Conservation (phyloP, 176 grass and related monocot species). For the Miscanthus lutarioriparius region DNA sequence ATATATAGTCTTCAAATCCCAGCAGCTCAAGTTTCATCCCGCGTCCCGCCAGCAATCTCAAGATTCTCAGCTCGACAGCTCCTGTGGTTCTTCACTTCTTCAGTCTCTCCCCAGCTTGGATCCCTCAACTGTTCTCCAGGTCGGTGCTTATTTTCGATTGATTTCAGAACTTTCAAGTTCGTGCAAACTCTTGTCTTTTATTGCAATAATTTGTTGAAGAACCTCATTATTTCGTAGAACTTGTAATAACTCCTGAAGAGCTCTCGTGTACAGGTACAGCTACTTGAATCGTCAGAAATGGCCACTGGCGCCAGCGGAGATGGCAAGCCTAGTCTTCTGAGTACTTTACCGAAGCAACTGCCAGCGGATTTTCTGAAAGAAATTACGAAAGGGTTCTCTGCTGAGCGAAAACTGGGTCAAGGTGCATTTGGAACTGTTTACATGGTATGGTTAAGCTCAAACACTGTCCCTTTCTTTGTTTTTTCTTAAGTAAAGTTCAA, state of each 20-base stretch:
- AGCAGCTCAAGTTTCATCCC: not conserved
- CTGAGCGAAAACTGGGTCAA: not conserved
- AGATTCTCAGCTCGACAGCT: not conserved
- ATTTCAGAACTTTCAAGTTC: not conserved
- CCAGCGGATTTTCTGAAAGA: not conserved
- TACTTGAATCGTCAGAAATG: not conserved
- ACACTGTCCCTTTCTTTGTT: not conserved
- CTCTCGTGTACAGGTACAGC: not conserved
- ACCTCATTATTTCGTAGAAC: no score
- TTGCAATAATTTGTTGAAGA: not conserved
- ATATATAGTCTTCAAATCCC: not conserved
- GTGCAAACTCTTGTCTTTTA: not conserved
- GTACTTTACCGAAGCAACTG: not conserved
- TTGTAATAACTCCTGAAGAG: not conserved
- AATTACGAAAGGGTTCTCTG: not conserved
- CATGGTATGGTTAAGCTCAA: not conserved
- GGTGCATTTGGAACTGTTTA: constrained; percentile 1
- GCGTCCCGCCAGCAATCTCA: not conserved
- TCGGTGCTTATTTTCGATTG: not conserved
- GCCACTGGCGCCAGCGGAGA: not conserved
- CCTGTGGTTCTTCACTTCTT: not conserved
- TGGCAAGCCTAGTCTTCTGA: not conserved
- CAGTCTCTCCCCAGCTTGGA: not conserved
- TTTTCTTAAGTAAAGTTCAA: not conserved
- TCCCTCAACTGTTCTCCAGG: not conserved